Evolutionary conservation across 2,329 filamentous ascomycete genomes (phyloP).

Genomic region (Aureobasidium vineae): DNA sequence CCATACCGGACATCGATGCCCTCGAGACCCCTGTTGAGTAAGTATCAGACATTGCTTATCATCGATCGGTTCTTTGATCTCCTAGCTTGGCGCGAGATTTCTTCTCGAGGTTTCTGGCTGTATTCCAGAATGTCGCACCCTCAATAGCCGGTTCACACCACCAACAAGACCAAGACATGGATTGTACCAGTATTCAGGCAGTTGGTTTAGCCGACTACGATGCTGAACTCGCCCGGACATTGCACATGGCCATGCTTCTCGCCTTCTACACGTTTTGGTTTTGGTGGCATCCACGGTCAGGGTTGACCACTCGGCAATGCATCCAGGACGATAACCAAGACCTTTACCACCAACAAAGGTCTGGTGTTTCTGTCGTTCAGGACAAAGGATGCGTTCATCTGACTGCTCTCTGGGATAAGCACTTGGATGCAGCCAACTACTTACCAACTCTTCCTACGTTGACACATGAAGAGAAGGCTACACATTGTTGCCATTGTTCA

Average conservation of each 20-base stretch:
- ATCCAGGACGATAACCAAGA: background rate
- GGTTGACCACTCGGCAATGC: background rate
- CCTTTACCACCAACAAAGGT: no score
- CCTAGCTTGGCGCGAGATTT: background rate
- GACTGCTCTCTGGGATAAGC: no score
- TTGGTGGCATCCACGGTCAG: background rate
- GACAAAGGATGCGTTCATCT: background rate
- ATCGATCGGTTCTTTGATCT: background rate
- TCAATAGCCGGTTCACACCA: background rate
- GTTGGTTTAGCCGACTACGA: background rate
- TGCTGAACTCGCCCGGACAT: background rate
- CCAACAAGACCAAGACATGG: background rate
- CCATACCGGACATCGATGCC: background rate
- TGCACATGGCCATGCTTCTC: background rate
- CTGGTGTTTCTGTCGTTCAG: background rate
- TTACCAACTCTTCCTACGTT: no score
- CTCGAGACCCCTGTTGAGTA: background rate
- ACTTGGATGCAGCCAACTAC: no score
- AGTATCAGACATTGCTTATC: background rate
- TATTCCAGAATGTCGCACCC: background rate
- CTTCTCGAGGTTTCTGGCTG: background rate
- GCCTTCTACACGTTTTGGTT: background rate
- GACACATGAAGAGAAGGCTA: no score
- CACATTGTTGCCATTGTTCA: no score
- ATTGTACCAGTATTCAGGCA: background rate